Conservation (phyloP, 2,329 filamentous ascomycete species). For the Pseudogymnoascus sp. region DNA sequence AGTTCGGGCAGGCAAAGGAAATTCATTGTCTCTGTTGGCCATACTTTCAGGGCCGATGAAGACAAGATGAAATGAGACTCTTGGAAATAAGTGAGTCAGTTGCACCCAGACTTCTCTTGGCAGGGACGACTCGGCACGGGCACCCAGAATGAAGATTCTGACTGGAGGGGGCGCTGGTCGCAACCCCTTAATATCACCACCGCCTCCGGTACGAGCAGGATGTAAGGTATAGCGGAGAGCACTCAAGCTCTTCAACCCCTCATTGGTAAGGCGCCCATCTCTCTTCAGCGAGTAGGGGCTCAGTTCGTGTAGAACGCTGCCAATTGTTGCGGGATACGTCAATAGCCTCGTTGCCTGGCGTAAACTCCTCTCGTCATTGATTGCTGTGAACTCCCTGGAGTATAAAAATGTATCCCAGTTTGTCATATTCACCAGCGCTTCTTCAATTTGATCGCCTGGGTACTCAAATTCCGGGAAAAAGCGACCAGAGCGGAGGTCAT, state of each 20-base stretch:
- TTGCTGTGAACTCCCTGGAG: conserved; percentile 80
- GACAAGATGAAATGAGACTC: conserved; percentile 79
- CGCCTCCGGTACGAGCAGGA: conserved; percentile 72
- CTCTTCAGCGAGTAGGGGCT: conserved; percentile 81
- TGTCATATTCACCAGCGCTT: conserved; percentile 90
- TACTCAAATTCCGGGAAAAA: conserved; percentile 93
- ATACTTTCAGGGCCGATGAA: conserved; percentile 96
- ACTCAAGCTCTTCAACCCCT: conserved; percentile 89
- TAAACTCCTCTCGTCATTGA: conserved; percentile 85
- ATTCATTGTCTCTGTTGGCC: conserved; percentile 87
- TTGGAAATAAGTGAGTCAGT: conserved; percentile 89
- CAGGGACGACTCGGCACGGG: conserved; percentile 92
- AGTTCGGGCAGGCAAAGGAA: conserved; percentile 80
- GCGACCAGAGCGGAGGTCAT: conserved; percentile 82
- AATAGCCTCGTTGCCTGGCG: conserved; percentile 86
- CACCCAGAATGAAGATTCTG: conserved; percentile 85
- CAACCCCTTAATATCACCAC: conserved; percentile 67
- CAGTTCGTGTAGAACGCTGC: conserved; percentile 84
- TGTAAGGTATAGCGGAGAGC: conserved; percentile 91
- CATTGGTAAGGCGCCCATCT: conserved; percentile 69
- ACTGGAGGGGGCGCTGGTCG: conserved; percentile 80
- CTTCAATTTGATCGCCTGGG: conserved; percentile 81
- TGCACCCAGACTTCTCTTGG: conserved; percentile 92
- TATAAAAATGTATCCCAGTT: conserved; percentile 98
- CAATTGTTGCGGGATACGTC: conserved; percentile 89